Evolutionary conservation across 2,329 filamentous ascomycete species (phyloP), one percentile per base, ranked within the genome.

Genomic region (Verticillium nonalfalfae): DNA sequence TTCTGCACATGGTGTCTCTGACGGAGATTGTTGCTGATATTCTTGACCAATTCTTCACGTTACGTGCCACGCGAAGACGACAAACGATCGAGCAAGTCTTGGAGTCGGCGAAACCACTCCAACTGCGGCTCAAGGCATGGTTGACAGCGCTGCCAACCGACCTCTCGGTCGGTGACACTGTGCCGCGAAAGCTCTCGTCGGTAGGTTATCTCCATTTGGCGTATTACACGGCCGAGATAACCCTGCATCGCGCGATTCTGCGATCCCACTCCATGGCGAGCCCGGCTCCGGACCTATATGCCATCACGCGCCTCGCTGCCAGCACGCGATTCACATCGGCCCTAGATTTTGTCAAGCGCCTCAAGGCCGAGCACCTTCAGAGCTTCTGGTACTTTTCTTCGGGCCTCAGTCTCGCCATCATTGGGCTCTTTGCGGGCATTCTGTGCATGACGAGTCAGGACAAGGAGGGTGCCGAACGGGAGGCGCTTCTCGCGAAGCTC

Each of bases 71-170:
- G 4, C 61, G 60, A 4, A 57, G 15, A 1, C 57, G 36, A 38
- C 58, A 33, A 55, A 64, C 61, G n/a, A 40, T 61, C 11, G 60
- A 63, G 9, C 54, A 57, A 14, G 75, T 78, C 1, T 69, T 81
- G 1, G 78, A 79, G 62, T 76, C 76, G 33, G 78, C 78, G 1
- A 80, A 80, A 59, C 79, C 79, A 0, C 71, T 81, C 0, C 78
- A 79, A n/a, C 71, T 79, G 33, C 73, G 73, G 15, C 67, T 81
- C 6, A 78, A 77, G 56, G 73, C 78, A 55, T 82, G 79, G 79
- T 76, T 75, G 54, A 71, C 75, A n/a, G 71, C 68, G n/a, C 66
- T 81, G 9, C 78, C 79, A 0, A 68, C 75, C 35, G 73, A 70
- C 59, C 69, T 80, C n/a, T 75, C 76, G 21, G 72, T 81, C 62